Base-by-base conservation (phyloP, 2,329 filamentous ascomycete species). In the Phialophora chinensis region DNA sequence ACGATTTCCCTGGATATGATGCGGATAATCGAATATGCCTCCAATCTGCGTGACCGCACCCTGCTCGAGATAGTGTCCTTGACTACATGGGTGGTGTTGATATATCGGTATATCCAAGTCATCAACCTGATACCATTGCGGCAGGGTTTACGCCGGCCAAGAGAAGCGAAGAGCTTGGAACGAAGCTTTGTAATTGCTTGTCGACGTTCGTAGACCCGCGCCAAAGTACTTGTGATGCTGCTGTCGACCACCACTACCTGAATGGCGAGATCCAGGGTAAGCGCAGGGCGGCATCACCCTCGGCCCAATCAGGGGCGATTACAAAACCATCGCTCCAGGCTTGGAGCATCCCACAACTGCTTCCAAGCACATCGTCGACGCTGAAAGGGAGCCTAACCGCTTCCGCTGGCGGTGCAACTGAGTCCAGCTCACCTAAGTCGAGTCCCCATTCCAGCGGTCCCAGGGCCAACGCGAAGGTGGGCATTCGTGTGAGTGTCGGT, bases 1-100 rank as follows among this genome's bases (percentile, higher is more conserved):
- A 27, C 20, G 23, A 52, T 52, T 23, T 52, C 8, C 49, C 49
- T 2, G n/a, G 49, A 12, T 3, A 27, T 8, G 10, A 23, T 25
- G 49, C 49, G 49, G 49, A 27, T 52, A 52, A 52, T 52, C 25
- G 49, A 23, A 52, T 52, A 52, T 52, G 49, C 49, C 20, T 52
- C 20, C n/a, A 52, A 12, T 27, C 12, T 52, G 49, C 49, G 27
- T 52, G 49, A 4, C 3, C 3, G n/a, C 20, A 23, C 10, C 49
- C 7, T 27, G 20, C 14, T 29, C 20, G 10, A 52, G 49, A 52
- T 23, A 29, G 20, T 4, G 11, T 14, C 49, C 20, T 23, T 23
- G 27, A 7, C 23, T 52, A 52, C 49, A 23, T 12, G 49, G 11
- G 38, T 44, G 38, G 38, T 44, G 38, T 52, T 29, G 49, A 23